These are phyloP conservation scores for Diplodia scrobiculata DNA, from an alignment of 2,329 filamentous ascomycete genomes.

Conservation along the genomic window DNA sequence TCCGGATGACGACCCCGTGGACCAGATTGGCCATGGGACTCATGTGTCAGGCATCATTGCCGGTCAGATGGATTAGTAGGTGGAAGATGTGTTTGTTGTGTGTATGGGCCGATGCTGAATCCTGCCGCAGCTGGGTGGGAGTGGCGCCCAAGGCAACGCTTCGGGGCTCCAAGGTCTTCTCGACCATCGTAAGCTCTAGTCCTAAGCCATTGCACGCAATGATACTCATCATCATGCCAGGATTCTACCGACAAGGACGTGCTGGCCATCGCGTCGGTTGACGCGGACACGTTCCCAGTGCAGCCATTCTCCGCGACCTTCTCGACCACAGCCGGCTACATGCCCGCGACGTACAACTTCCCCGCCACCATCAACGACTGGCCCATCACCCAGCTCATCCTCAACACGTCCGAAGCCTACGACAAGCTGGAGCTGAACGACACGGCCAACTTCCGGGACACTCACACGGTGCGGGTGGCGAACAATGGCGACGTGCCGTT, in stretches of 20 bases:
- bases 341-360: constrained; percentile 43
- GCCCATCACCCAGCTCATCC: constrained; percentile 50
- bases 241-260: constrained; percentile 39
- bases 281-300: constrained; percentile 41
- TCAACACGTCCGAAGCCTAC: constrained; percentile 53
- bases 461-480: constrained; percentile 57
- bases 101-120: constrained; percentile 28
- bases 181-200: constrained; percentile 58
- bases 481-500: constrained; percentile 56
- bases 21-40: constrained; percentile 61
- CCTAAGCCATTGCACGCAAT: too few species aligned
- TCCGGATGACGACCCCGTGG: constrained; percentile 58
- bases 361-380: constrained; percentile 38
- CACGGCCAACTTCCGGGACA: constrained; percentile 57
- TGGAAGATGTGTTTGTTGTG: constrained; percentile 31
- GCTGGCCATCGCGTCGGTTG: constrained; percentile 52
- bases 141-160: constrained; percentile 18
- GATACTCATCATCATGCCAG: not conserved
- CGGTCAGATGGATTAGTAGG: constrained; percentile 53
- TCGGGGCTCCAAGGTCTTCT: constrained; percentile 56
- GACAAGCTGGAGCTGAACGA: constrained; percentile 67
- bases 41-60: constrained; percentile 60
- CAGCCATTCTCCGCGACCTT: constrained; percentile 43
- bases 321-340: constrained; percentile 38
- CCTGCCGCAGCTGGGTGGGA: constrained; percentile 46